A percentile compares a stretch with the other conserved stretches of the same genome.
Conservation (phyloP, 2,329 filamentous ascomycete genomes). For the Cordyceps javanica region DNA sequence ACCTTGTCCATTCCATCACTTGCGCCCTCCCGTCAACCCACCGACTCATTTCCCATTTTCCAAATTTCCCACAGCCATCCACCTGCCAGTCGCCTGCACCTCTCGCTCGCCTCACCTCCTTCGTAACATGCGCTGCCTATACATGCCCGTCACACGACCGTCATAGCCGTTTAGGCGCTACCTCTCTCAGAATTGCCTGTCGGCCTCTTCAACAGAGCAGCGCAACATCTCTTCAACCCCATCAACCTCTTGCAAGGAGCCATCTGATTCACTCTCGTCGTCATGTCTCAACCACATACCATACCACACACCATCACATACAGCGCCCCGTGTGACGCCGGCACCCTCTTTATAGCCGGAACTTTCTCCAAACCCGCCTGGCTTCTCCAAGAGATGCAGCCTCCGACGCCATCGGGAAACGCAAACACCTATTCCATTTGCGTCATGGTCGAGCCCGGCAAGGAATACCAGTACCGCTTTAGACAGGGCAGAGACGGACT, state of each 20-base stretch:
- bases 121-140: background rate
- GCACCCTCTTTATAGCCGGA: constrained; percentile 63
- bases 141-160: background rate
- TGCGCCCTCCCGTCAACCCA: background rate
- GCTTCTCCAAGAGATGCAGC: constrained; percentile 61
- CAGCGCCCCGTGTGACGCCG: constrained; percentile 39
- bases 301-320: constrained; percentile 2
- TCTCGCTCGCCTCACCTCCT: background rate
- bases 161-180: background rate
- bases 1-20: background rate
- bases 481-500: constrained; percentile 60
- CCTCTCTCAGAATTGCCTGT: background rate
- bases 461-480: constrained; percentile 70
- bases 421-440: constrained; percentile 54
- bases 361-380: constrained; percentile 63
- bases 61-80: background rate
- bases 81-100: background rate
- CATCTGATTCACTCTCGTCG: background rate
- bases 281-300: background rate
- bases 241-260: background rate
- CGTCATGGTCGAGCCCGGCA: constrained; percentile 47
- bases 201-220: constrained; percentile 2
- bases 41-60: too few species aligned
- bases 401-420: constrained; percentile 36
- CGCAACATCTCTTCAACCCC: background rate